A percentile compares a stretch with the other conserved stretches of the same genome.
phyloP scores from a whole-genome alignment of 345 rosid species.

The Rubroshorea leprosula region DNA sequence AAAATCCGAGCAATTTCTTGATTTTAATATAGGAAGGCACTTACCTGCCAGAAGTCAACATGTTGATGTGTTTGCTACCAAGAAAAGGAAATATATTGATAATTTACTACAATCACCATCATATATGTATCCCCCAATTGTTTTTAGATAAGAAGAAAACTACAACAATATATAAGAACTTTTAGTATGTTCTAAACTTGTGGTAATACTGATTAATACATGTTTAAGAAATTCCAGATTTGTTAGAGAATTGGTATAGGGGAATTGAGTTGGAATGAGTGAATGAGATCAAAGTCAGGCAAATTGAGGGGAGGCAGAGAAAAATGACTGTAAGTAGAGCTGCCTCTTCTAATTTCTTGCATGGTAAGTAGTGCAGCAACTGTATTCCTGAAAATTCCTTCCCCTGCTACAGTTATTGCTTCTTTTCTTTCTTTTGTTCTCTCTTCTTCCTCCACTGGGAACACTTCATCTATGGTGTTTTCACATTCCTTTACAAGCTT shows the following conservation, averaged over 20 bases:
- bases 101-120: too few species aligned
- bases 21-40: too few species aligned
- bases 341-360: conserved; percentile 77
- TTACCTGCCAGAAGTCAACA: too few species aligned
- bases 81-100: too few species aligned
- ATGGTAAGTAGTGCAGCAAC: conserved; percentile 69
- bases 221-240: not conserved
- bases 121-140: too few species aligned
- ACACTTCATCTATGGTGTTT: conserved; percentile 47
- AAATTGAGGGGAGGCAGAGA: conserved; percentile 80
- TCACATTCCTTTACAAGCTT: conserved; percentile 75
- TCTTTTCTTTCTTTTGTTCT: conserved; percentile 13
- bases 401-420: conserved; percentile 34
- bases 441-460: conserved; percentile 32
- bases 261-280: conserved; percentile 37
- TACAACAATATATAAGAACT: too few species aligned
- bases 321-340: conserved; percentile 62
- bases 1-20: too few species aligned
- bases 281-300: conserved; percentile 49
- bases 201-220: not conserved
- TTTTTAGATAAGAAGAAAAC: too few species aligned
- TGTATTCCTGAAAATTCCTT: conserved; percentile 68
- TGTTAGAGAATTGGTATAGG: conserved; percentile 48
- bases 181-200: not conserved
- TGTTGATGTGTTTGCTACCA: too few species aligned